Base-by-base conservation (phyloP, 139 green algal genomes). In the Pleodorina starrii region DNA sequence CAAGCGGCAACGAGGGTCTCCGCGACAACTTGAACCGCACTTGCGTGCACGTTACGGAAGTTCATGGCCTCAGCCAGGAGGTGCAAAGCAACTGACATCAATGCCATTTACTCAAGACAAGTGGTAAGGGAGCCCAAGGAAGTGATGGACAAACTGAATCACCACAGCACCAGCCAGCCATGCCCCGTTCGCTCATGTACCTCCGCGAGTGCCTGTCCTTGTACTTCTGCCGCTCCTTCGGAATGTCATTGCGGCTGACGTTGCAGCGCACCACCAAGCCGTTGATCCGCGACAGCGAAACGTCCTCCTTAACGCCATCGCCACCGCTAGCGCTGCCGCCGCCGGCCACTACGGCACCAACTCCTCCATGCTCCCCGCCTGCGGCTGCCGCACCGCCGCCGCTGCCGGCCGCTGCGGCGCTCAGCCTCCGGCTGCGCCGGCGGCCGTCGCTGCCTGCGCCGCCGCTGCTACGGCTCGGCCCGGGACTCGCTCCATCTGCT, bases 211-310 rank as follows among this genome's bases (percentile, higher is more conserved):
- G 29, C 43, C 32, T 19, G 2, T 87, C 81, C 81, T 46, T 57
- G 81, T 78, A 87, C 43, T 25, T 23, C 54, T 68, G 60, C 32
- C 81, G 60, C 81, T 87, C 81, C 63, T 87, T 87, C 2, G 40
- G 23, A 9, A 42, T 48, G 1, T 87, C 81, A n/a, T n/a, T 66
- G 60, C 81, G 63, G n/a, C 2, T 38, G 81, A 77, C 36, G 81
- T 87, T 87, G 81, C 81, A 87, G 17, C 81, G 81, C 81, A 87
- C 16, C 16, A 32, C 40, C 43, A 87, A 60, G 27, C 12, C 19
- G 4, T 29, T 66, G 0, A 87, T 29, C 6, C 81, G 40, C 29
- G 60, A 19, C 54, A 86, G 42, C 0, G 12, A 48, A 4, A 48
- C 40, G 42, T 35, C 14, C 27, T n/a, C 0, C 7, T 42, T 36